These are phyloP conservation scores for Trichoderma harzianum DNA, from an alignment of 2,329 filamentous ascomycete genomes.

Conservation along the genomic window DNA sequence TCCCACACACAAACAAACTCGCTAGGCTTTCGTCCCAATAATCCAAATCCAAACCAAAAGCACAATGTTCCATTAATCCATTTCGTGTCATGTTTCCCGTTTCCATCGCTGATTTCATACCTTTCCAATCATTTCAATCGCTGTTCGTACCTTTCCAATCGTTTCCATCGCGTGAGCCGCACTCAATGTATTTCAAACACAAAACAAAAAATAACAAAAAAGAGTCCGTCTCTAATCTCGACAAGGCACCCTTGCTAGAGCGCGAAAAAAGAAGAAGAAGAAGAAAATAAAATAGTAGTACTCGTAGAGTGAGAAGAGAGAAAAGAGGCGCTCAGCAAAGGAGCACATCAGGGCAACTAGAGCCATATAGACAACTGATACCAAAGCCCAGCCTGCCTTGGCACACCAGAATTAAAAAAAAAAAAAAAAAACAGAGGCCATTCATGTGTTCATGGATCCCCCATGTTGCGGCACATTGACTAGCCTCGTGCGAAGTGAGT, in stretches of 20 bases:
- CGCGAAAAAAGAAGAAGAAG: neutral
- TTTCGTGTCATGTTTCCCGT: neutral
- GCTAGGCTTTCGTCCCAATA: neutral
- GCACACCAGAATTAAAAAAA: neutral
- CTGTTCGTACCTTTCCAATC: neutral
- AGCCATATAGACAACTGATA: neutral
- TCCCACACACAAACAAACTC: neutral
- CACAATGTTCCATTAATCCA: neutral
- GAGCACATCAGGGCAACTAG: neutral
- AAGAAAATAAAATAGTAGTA: neutral
- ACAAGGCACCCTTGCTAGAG: neutral
- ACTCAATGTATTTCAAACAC: neutral
- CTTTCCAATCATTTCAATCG: neutral
- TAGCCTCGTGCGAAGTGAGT: neutral
- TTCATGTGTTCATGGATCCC: neutral
- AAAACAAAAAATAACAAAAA: neutral
- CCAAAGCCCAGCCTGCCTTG: neutral
- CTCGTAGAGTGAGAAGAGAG: neutral
- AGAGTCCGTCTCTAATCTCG: neutral
- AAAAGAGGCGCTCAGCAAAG: neutral
- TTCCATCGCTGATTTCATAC: neutral
- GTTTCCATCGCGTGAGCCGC: neutral
- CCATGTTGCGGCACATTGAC: neutral
- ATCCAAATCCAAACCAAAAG: neutral
- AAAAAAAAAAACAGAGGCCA: neutral